These are phyloP conservation scores for Phellinidium pouzarii DNA, from an alignment of 1,284 basidiomycete species.

Conservation along the genomic window DNA sequence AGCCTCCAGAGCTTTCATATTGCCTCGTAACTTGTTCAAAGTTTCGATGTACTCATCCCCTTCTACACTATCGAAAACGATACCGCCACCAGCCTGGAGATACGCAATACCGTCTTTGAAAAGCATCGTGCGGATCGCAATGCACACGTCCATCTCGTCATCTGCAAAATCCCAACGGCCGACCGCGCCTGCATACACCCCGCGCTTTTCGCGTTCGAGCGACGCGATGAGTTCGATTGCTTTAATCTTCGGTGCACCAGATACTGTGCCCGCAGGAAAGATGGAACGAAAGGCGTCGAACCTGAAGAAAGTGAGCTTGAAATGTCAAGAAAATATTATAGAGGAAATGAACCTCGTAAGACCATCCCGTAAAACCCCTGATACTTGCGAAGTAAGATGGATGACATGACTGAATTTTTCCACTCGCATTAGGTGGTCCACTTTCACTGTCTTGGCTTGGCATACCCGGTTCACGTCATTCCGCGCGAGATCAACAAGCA, in stretches of 20 bases:
- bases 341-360: conserved; percentile 61
- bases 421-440: conserved; percentile 90
- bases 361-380: conserved; percentile 78
- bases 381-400: conserved; percentile 94
- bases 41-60: conserved; percentile 97
- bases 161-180: conserved; percentile 95
- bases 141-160: conserved; percentile 97
- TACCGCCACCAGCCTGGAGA: conserved; percentile 95
- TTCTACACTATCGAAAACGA: conserved; percentile 96
- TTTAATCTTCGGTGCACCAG: conserved; percentile 97
- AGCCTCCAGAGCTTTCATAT: conserved; percentile 77
- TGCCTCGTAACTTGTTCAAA: conserved; percentile 89
- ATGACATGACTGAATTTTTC: conserved; percentile 99
- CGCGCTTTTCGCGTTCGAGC: conserved; percentile 85
- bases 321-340: conserved; percentile 1
- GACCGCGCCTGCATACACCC: conserved; percentile 96
- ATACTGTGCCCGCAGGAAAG: conserved; percentile 99
- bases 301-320: conserved; percentile 34
- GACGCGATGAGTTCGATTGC: conserved; percentile 91
- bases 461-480: conserved; percentile 99
- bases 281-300: conserved; percentile 99
- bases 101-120: conserved; percentile 94
- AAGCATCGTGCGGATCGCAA: conserved; percentile 97
- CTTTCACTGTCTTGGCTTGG: conserved; percentile 90
- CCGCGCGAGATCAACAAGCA: conserved; percentile 98